These are phyloP conservation scores for Camelina laxa DNA, from an alignment of 345 rosid genomes.

Conservation along the genomic window DNA sequence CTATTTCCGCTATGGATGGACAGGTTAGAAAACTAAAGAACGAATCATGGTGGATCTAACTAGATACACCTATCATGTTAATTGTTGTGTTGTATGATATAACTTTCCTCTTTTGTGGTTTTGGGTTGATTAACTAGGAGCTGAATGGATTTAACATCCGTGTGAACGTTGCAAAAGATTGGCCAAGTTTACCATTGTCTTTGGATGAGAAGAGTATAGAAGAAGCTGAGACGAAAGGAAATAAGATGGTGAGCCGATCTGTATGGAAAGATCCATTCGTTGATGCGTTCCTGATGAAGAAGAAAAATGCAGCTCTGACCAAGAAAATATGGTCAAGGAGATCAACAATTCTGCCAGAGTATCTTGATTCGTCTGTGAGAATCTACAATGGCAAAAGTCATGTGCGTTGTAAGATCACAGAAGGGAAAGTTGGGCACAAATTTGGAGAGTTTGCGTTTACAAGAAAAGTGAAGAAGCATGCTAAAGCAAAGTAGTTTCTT, in stretches of 20 bases:
- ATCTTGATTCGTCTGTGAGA: constrained; percentile 46
- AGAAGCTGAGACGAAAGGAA: constrained; percentile 31
- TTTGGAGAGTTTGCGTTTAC: constrained; percentile 57
- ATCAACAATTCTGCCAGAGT: constrained; percentile 57
- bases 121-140: constrained; percentile 50
- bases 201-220: constrained; percentile 26
- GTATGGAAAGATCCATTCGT: constrained; percentile 59
- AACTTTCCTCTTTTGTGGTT: constrained; percentile 5
- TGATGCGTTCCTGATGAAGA: constrained; percentile 55
- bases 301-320: constrained; percentile 43
- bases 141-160: constrained; percentile 61
- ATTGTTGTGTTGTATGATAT: constrained; percentile 10
- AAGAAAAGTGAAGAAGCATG: constrained; percentile 47
- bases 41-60: not conserved
- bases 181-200: constrained; percentile 47
- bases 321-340: constrained; percentile 59
- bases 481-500: constrained; percentile 30
- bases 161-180: constrained; percentile 58
- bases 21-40: constrained; percentile 49
- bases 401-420: constrained; percentile 55
- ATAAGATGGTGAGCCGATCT: constrained; percentile 43
- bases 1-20: constrained; percentile 75
- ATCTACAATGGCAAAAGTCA: constrained; percentile 57
- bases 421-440: constrained; percentile 57
- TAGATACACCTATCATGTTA: not conserved